These are phyloP conservation scores for Komagataella phaffii DNA, from an alignment of 805 yeast species.

Conservation along the genomic window DNA sequence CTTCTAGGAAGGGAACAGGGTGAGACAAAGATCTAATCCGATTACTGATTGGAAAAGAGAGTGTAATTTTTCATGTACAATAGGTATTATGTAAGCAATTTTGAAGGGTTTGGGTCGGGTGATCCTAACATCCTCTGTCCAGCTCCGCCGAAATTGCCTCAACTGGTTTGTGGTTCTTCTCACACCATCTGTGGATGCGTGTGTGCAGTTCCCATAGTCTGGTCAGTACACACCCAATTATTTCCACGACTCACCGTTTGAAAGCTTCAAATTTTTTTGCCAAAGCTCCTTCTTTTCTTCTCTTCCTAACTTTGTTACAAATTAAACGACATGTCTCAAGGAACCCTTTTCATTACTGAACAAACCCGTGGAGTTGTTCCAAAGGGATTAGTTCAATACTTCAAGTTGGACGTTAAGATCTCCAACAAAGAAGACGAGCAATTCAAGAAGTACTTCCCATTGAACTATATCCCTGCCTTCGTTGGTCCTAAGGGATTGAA, in stretches of 20 bases:
- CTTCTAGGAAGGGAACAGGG: no score
- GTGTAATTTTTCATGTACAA: background rate
- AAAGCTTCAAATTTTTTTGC: background rate
- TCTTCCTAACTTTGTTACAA: background rate
- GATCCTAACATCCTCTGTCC: no score
- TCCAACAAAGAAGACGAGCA: constrained; percentile 22
- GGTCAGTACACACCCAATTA: background rate
- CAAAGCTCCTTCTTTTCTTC: background rate
- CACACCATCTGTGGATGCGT: background rate
- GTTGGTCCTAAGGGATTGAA: constrained; percentile 49
- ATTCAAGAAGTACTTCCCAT: constrained; percentile 43
- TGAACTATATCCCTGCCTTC: constrained; percentile 54
- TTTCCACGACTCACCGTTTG: background rate
- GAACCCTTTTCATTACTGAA: constrained; percentile 35
- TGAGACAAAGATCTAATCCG: background rate
- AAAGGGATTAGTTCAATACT: constrained; percentile 41
- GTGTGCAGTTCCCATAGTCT: background rate
- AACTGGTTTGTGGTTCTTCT: background rate
- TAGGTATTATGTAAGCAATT: background rate
- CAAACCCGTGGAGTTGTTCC: constrained; percentile 13
- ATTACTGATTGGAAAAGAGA: background rate
- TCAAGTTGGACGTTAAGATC: constrained; percentile 45
- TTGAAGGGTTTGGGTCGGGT: background rate
- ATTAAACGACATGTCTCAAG: constrained; percentile 40
- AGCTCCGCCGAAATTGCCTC: background rate